These are phyloP conservation scores for Boletus reticuloceps DNA, from an alignment of 768 basidiomycete genomes.

Conservation along the genomic window DNA sequence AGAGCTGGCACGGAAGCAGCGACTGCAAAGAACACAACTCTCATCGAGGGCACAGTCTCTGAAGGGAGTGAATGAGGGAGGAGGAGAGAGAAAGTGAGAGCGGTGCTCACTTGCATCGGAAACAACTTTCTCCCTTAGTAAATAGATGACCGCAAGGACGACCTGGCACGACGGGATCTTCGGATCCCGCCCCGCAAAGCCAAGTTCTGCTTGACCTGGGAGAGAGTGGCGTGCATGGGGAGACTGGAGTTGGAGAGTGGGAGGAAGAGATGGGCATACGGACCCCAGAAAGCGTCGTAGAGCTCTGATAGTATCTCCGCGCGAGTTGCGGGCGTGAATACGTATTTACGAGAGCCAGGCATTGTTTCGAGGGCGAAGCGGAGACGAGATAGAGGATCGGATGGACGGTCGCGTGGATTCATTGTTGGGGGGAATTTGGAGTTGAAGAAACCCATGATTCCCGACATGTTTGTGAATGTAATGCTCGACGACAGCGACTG, in stretches of 20 bases:
- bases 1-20: conserved; percentile 86
- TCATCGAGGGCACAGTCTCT: conserved; percentile 93
- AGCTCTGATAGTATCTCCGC: conserved; percentile 81
- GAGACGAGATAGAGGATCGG: conserved; percentile 69
- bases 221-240: conserved; percentile 61
- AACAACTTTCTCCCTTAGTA: conserved; percentile 88
- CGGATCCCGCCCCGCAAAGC: conserved; percentile 56
- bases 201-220: conserved; percentile 65
- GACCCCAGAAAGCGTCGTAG: conserved; percentile 81
- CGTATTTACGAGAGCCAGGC: conserved; percentile 76
- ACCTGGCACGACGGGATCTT: conserved; percentile 61
- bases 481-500: not conserved
- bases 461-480: conserved; percentile 32
- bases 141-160: conserved; percentile 83
- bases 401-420: conserved; percentile 52
- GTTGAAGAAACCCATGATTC: conserved; percentile 42
- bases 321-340: conserved; percentile 69
- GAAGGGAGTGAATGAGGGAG: conserved; percentile 3
- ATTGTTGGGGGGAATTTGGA: conserved; percentile 53
- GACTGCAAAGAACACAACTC: conserved; percentile 85
- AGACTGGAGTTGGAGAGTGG: conserved; percentile 61
- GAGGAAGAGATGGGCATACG: conserved; percentile 69
- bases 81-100: not conserved
- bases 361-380: conserved; percentile 77
- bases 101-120: conserved; percentile 82